Evolutionary conservation across 805 yeast genomes (phyloP).

Genomic region (Ogataea trehalophila): DNA sequence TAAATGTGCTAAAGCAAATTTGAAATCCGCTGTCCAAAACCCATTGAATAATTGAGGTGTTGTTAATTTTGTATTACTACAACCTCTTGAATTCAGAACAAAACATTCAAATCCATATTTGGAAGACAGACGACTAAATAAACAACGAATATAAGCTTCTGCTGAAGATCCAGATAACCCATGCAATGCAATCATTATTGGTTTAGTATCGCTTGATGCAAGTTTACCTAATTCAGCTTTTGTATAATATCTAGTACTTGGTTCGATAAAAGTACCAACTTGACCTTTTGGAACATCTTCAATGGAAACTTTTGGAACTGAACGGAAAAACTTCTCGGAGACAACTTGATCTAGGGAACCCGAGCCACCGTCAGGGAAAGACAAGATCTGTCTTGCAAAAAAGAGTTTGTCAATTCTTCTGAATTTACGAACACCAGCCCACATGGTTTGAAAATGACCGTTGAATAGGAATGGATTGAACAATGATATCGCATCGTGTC

Average conservation of each 20-base stretch:
- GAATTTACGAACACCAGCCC: slow-evolving; percentile 52
- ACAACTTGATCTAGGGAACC: slow-evolving; percentile 74
- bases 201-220: slow-evolving; percentile 35
- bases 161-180: slow-evolving; percentile 87
- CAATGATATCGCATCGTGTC: slow-evolving; percentile 44
- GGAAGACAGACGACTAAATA: slow-evolving; percentile 36
- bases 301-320: slow-evolving; percentile 14
- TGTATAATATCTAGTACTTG: slow-evolving; percentile 50
- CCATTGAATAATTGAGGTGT: slow-evolving; percentile 70
- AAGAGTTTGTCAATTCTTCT: slow-evolving; percentile 50
- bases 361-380: slow-evolving; percentile 61
- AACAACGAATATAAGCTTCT: slow-evolving; percentile 66
- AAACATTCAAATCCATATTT: slow-evolving; percentile 51
- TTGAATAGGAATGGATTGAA: slow-evolving; percentile 61
- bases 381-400: slow-evolving; percentile 68
- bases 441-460: slow-evolving; percentile 76
- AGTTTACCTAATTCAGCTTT: slow-evolving; percentile 36
- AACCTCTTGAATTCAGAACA: slow-evolving; percentile 73
- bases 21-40: slow-evolving; percentile 65
- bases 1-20: slow-evolving; percentile 49
- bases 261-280: slow-evolving; percentile 35
- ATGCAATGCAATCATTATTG: slow-evolving; percentile 63
- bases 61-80: slow-evolving; percentile 63
- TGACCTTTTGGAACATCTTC: slow-evolving; percentile 33
- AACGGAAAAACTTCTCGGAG: slow-evolving; percentile 27